These are phyloP conservation scores for Pichia membranifaciens DNA, from an alignment of 805 yeast genomes.

Conservation along the genomic window DNA sequence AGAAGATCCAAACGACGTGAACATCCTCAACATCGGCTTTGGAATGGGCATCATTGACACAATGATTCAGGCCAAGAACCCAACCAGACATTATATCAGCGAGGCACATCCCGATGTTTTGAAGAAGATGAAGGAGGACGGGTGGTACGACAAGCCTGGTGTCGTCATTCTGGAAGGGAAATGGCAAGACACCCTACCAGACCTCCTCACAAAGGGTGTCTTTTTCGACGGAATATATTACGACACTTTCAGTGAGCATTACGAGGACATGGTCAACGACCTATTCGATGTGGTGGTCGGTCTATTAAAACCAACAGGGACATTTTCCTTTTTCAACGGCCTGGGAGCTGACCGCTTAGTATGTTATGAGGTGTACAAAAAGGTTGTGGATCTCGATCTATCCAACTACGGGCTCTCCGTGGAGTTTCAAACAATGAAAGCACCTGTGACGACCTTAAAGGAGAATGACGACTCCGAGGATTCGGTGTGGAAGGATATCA, in stretches of 20 bases:
- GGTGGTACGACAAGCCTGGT: constrained; percentile 73
- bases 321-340: constrained; percentile 89
- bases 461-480: constrained; percentile 28
- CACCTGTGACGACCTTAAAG: constrained; percentile 38
- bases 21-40: constrained; percentile 80
- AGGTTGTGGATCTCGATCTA: constrained; percentile 75
- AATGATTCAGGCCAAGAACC: constrained; percentile 54
- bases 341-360: constrained; percentile 73
- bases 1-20: constrained; percentile 32
- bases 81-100: constrained; percentile 74
- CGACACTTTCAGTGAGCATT: constrained; percentile 91
- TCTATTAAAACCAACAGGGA: constrained; percentile 71
- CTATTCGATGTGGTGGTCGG: constrained; percentile 80
- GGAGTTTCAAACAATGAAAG: constrained; percentile 43
- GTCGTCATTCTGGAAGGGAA: constrained; percentile 77
- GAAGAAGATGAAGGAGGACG: constrained; percentile 57
- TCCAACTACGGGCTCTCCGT: constrained; percentile 71
- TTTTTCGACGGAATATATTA: constrained; percentile 89
- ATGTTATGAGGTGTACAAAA: constrained; percentile 77
- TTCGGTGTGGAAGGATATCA: constrained; percentile 57
- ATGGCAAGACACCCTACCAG: constrained; percentile 82
- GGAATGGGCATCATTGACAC: constrained; percentile 96
- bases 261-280: constrained; percentile 73
- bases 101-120: constrained; percentile 96
- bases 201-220: constrained; percentile 55